Evolutionary conservation across 139 green algal species (phyloP), one percentile per base, ranked within the genome.

Genomic region (Picochlorum sp.): DNA sequence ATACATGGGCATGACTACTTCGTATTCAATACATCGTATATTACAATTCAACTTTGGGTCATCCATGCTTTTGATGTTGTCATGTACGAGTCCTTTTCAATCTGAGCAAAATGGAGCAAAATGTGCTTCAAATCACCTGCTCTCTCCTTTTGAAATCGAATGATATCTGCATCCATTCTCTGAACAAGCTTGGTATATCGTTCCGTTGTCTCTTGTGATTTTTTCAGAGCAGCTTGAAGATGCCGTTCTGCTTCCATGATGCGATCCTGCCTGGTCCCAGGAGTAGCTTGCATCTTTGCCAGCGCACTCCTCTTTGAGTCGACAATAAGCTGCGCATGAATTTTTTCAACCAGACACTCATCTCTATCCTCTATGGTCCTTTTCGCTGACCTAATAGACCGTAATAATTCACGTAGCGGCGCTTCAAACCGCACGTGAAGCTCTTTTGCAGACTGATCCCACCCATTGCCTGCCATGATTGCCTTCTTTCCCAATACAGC

Each of bases 151-250:
- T 86, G 77, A 63, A 91, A 95, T 3, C 87, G 81, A 28, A 81
- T 84, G 41, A 98, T 74, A 74, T 98, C 92, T 45, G 78, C 65
- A 8, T 71, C 83, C 90, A 97, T 95, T 52, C 76, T 69, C 16
- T 73, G 65, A 3, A 83, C 76, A 14, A 95, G 85, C 31, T 62
- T 58, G 30, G 58, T 75, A 70, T 88, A 91, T 3, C 63, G 38
- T 7, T 67, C 60, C 57, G 78, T 80, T 10, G 81, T 75, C 4
- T 54, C 63, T 37, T 90, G 74, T 45, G 83, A 70, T 20, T 62
- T 62, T 21, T 67, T 57, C 69, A 86, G 72, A 3, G 83, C 82
- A 50, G 87, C 76, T 13, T 74, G 68, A 18, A 87, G 71, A 28
- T 94, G 85, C 0, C 81, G 72, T 74, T 95, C 90, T 21, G 82